Percentiles rank a stretch among this genome's conserved stretches.
Conservation (phyloP, 2,329 filamentous ascomycete genomes). For the Canariomyces notabilis region DNA sequence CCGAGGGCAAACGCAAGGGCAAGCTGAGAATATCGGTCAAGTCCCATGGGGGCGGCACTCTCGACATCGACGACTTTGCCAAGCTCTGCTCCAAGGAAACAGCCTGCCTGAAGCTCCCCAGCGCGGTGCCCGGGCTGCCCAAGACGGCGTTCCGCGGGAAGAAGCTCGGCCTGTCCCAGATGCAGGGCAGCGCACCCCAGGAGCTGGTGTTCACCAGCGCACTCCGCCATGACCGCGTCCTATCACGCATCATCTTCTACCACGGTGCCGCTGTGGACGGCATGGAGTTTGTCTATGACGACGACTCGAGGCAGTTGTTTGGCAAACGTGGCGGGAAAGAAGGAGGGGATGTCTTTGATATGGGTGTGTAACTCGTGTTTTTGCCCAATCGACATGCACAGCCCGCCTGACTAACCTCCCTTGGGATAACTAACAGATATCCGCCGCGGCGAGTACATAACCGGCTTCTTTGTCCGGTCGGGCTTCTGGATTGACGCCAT, state of each 20-base stretch:
- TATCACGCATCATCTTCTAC: slow-evolving; percentile 71
- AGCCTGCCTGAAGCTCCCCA: slow-evolving; percentile 68
- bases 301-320: slow-evolving; percentile 77
- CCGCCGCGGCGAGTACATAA: slow-evolving; percentile 76
- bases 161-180: slow-evolving; percentile 65
- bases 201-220: slow-evolving; percentile 72
- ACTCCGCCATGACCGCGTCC: slow-evolving; percentile 62
- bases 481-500: slow-evolving; percentile 83
- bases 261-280: slow-evolving; percentile 75
- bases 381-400: background rate
- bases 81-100: slow-evolving; percentile 66
- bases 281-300: slow-evolving; percentile 89
- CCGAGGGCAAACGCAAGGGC: slow-evolving; percentile 66
- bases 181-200: slow-evolving; percentile 63
- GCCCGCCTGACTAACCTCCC: background rate
- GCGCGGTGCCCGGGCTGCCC: slow-evolving; percentile 42
- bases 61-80: slow-evolving; percentile 73
- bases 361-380: slow-evolving; percentile 48
- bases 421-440: slow-evolving; percentile 52
- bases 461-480: slow-evolving; percentile 78
- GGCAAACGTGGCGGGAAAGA: slow-evolving; percentile 70
- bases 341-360: slow-evolving; percentile 67
- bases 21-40: slow-evolving; percentile 69
- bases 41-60: slow-evolving; percentile 67
- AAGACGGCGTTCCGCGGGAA: slow-evolving; percentile 72